Evolutionary conservation across 2,329 filamentous ascomycete genomes (phyloP), one percentile per base, ranked within the genome.

Genomic region (Phaeosphaeriaceae sp.): DNA sequence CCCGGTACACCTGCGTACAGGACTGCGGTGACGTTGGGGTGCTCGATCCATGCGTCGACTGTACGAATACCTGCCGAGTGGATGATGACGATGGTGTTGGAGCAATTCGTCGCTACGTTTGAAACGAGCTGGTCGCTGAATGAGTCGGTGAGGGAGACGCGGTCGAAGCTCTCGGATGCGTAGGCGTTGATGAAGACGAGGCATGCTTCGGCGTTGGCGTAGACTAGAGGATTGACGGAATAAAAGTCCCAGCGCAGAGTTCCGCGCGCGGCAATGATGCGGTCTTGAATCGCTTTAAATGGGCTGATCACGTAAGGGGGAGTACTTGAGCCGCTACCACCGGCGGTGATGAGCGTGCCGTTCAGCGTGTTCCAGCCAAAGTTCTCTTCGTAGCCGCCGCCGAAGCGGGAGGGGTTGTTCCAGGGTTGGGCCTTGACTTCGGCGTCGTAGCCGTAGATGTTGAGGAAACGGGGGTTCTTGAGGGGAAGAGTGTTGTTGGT

Each of bases 1-100:
- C 93, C 93, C 0, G 92, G 92, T 11, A 93, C 78, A 66, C 91
- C 91, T 17, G 91, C 91, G 86, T 89, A 94, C 1, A 96, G 73
- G 49, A 96, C 92, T 24, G 91, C 93, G 0, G 91, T 93, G 46
- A 96, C 84, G 76, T 96, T 96, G 30, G 87, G 85, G 75, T 88
- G 88, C 52, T 91, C 81, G 67, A 91, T 88, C 84, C 88, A 94
- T 15, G 92, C 86, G 7, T 88, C 86, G 21, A 97, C 79, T 0
- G 95, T 80, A 2, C 94, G 90, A 1, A 93, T 87, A 10, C 79
- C 77, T 5, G 70, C 76, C 13, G 73, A 75, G 63, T 81, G 76
- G 10, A 77, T 77, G 17, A 85, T 69, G 21, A 85, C 82, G 21
- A 85, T 76, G 1, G 83, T 85, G 68, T 85, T 85, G 62, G 74